phyloP scores from a whole-genome alignment of 1,284 basidiomycete genomes.

The Microbotryum silenes-acaulis region DNA sequence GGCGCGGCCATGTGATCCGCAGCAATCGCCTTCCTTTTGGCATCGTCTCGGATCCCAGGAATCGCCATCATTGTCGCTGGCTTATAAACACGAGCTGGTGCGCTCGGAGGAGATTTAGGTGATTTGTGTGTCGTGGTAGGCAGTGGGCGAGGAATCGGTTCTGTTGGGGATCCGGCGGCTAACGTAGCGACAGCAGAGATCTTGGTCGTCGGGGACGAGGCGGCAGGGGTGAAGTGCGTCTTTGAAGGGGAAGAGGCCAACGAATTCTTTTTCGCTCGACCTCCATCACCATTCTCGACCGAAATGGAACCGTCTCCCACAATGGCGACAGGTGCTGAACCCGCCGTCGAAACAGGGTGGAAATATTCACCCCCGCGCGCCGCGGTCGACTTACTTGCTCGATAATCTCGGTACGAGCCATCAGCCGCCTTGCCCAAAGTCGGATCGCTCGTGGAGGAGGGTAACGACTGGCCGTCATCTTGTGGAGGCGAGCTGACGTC shows the following conservation, averaged over 20 bases:
- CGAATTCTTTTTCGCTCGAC: neutral
- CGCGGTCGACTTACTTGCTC: conserved; percentile 6
- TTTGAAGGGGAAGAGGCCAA: conserved; percentile 2
- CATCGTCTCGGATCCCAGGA: conserved; percentile 13
- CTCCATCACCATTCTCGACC: neutral
- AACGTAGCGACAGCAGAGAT: conserved; percentile 6
- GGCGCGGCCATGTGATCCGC: conserved; percentile 2
- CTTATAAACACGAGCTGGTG: conserved; percentile 13
- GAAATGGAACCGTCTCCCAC: neutral
- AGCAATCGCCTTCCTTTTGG: conserved; percentile 6
- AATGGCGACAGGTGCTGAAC: neutral
- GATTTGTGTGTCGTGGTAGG: neutral
- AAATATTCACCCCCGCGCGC: neutral
- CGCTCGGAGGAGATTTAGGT: neutral
- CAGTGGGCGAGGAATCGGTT: conserved; percentile 2
- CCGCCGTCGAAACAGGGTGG: neutral
- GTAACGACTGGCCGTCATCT: neutral
- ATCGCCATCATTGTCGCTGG: conserved; percentile 25
- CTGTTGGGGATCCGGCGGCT: conserved; percentile 2
- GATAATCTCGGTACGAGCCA: conserved; percentile 6
- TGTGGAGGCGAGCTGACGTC: neutral
- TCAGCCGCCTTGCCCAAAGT: neutral
- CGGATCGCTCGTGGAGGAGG: neutral
- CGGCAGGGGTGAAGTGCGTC: conserved; percentile 3
- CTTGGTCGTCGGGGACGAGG: conserved; percentile 1